Conservation (phyloP, 2,329 filamentous ascomycete genomes). For the Sporothrix curviconia region DNA sequence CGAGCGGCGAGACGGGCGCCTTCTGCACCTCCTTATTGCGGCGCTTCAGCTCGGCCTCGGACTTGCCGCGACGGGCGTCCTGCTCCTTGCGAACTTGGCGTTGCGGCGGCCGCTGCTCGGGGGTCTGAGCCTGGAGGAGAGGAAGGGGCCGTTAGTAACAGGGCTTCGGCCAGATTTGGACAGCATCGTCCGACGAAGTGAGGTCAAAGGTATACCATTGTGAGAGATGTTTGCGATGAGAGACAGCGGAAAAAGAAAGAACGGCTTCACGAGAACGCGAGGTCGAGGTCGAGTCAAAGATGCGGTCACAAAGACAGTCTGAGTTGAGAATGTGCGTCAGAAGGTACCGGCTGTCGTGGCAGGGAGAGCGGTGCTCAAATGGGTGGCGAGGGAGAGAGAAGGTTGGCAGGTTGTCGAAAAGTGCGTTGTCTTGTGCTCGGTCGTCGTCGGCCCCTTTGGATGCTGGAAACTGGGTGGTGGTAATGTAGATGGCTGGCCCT, state of each 20-base stretch:
- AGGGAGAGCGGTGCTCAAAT: too few species aligned
- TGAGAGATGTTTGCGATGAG: not conserved
- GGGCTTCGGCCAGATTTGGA: not conserved
- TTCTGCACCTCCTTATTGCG: slow-evolving; percentile 48
- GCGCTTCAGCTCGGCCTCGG: slow-evolving; percentile 58
- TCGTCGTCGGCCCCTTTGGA: too few species aligned
- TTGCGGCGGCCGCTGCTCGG: slow-evolving; percentile 76
- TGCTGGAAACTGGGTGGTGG: too few species aligned
- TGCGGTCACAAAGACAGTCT: too few species aligned
- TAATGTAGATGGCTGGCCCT: too few species aligned
- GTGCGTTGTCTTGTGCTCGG: too few species aligned
- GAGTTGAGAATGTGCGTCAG: not conserved
- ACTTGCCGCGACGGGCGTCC: slow-evolving; percentile 68
- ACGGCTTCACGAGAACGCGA: not conserved
- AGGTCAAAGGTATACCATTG: slow-evolving; percentile 19
- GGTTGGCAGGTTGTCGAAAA: not conserved
- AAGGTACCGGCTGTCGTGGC: not conserved
- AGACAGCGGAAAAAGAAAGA: too few species aligned
- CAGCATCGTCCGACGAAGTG: not conserved
- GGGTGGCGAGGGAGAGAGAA: not conserved
- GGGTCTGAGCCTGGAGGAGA: slow-evolving; percentile 64
- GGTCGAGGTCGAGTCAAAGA: too few species aligned
- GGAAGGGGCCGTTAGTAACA: not conserved
- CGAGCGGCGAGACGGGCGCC: slow-evolving; percentile 58
- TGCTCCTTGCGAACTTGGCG: slow-evolving; percentile 69